Conservation (phyloP, 495 filamentous ascomycete species). For the Hyaloscypha variabilis region DNA sequence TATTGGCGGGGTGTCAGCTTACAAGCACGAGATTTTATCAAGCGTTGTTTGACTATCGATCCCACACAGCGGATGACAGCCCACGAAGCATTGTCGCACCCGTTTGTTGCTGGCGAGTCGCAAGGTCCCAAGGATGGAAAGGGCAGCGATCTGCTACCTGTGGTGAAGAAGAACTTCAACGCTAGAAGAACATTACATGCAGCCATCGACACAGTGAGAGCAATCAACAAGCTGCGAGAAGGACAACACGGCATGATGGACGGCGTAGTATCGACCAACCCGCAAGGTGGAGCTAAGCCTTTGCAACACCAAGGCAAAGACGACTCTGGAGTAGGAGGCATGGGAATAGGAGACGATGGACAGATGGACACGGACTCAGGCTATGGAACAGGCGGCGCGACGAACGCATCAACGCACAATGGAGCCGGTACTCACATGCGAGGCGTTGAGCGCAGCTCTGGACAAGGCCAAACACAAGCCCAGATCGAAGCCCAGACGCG, state of each 20-base stretch:
- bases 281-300: slow-evolving; percentile 26
- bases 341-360: slow-evolving; percentile 12
- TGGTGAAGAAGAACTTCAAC: slow-evolving; percentile 99
- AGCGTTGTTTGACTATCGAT: slow-evolving; percentile 85
- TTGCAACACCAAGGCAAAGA: slow-evolving; percentile 13
- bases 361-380: slow-evolving; percentile 27
- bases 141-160: slow-evolving; percentile 79
- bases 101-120: slow-evolving; percentile 72
- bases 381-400: slow-evolving; percentile 16
- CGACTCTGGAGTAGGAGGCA: slow-evolving; percentile 23
- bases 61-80: slow-evolving; percentile 87
- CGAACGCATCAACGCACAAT: background rate
- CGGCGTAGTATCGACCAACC: slow-evolving; percentile 27
- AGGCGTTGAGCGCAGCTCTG: slow-evolving; percentile 24
- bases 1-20: slow-evolving; percentile 96
- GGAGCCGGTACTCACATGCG: slow-evolving; percentile 17
- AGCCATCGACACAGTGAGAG: slow-evolving; percentile 96
- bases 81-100: slow-evolving; percentile 86
- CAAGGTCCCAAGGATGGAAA: slow-evolving; percentile 45
- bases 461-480: slow-evolving; percentile 32
- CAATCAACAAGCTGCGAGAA: slow-evolving; percentile 94
- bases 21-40: slow-evolving; percentile 86
- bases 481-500: slow-evolving; percentile 32
- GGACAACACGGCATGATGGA: slow-evolving; percentile 58
- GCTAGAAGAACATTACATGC: slow-evolving; percentile 91